Percentiles rank a stretch among this genome's conserved stretches.
phyloP scores from a whole-genome alignment of 495 filamentous ascomycete species.

The Xylaria cubensis region DNA sequence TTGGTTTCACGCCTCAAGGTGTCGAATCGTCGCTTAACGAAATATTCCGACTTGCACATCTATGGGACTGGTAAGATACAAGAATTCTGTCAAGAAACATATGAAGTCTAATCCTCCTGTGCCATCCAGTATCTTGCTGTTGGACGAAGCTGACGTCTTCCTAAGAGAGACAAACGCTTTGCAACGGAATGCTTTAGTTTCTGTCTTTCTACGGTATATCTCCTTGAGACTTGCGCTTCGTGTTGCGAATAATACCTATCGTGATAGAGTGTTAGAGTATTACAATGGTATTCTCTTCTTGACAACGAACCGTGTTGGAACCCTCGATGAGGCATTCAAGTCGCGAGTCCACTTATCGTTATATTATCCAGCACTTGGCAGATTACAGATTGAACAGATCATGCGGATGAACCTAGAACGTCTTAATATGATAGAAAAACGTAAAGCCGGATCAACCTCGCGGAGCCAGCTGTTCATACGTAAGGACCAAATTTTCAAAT shows the following conservation, averaged over 20 bases:
- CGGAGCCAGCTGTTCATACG: not conserved
- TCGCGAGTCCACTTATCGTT: conserved; percentile 56
- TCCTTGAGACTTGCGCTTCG: not conserved
- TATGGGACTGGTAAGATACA: conserved; percentile 42
- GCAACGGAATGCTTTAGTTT: conserved; percentile 56
- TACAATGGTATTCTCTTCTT: conserved; percentile 63
- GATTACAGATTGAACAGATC: conserved; percentile 73
- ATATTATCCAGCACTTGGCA: conserved; percentile 69
- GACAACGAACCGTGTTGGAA: conserved; percentile 59
- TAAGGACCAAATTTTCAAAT: not conserved
- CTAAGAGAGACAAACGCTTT: conserved; percentile 46
- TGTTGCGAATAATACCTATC: not conserved
- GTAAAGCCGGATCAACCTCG: not conserved
- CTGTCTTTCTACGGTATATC: conserved; percentile 24
- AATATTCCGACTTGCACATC: conserved; percentile 43
- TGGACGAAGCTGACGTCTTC: conserved; percentile 45
- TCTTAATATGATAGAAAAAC: conserved; percentile 60
- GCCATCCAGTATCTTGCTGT: conserved; percentile 44
- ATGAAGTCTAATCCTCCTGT: not conserved
- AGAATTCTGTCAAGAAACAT: not conserved
- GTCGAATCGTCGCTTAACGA: conserved; percentile 48
- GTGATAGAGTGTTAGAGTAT: conserved; percentile 59
- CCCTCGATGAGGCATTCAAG: conserved; percentile 60
- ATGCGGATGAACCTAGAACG: conserved; percentile 75
- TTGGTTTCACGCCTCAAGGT: conserved; percentile 44